These are phyloP conservation scores for Phytopythium vexans DNA, from an alignment of 352 stramenopile genomes.

Conservation along the genomic window DNA sequence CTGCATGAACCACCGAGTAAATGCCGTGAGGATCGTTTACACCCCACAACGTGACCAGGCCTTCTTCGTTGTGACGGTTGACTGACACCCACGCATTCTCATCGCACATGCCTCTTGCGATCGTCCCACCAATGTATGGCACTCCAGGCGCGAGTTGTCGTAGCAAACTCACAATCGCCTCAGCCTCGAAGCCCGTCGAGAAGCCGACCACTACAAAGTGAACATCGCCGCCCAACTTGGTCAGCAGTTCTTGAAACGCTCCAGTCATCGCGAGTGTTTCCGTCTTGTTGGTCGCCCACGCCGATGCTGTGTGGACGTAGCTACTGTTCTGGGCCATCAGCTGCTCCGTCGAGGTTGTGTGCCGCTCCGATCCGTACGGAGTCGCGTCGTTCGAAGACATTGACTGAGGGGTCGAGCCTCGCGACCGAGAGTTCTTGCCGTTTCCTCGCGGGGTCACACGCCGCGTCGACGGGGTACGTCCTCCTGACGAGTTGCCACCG, in stretches of 20 bases:
- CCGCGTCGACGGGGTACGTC: neutral
- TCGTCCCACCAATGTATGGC: constrained; percentile 82
- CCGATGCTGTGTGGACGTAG: constrained; percentile 66
- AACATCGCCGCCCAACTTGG: constrained; percentile 70
- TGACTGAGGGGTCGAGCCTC: constrained; percentile 12
- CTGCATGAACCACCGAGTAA: constrained; percentile 76
- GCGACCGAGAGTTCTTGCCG: constrained; percentile 3
- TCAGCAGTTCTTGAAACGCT: constrained; percentile 77
- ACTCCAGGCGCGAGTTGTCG: constrained; percentile 74
- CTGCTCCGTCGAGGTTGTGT: constrained; percentile 43
- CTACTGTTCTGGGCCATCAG: constrained; percentile 52
- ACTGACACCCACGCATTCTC: constrained; percentile 87
- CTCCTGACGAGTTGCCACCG: too few species aligned
- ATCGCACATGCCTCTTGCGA: constrained; percentile 82
- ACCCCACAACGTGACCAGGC: constrained; percentile 80
- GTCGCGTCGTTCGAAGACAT: constrained; percentile 23
- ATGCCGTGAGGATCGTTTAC: constrained; percentile 80
- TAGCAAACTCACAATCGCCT: constrained; percentile 68
- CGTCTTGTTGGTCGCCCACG: constrained; percentile 70
- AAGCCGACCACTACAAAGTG: constrained; percentile 87
- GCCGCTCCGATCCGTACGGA: constrained; percentile 40
- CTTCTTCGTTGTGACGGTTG: constrained; percentile 83
- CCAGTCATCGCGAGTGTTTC: constrained; percentile 71
- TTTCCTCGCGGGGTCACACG: constrained; percentile 8
- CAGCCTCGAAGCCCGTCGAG: constrained; percentile 76